These are phyloP conservation scores for Fusarium sp. DNA, from an alignment of 2,329 filamentous ascomycete genomes.

Conservation along the genomic window DNA sequence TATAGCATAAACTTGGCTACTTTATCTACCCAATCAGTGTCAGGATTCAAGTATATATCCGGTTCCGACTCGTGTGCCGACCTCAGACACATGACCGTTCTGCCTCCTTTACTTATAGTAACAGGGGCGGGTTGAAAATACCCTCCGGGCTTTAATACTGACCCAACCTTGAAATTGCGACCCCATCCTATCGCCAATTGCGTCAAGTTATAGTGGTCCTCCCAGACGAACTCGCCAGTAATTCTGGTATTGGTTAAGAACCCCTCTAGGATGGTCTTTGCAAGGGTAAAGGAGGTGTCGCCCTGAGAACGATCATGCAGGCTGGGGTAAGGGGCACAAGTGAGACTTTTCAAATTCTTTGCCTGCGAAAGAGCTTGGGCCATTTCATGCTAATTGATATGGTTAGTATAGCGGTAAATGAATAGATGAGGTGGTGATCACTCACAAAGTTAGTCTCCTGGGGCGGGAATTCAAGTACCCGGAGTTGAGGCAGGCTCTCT, in stretches of 20 bases:
- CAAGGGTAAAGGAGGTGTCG: background rate
- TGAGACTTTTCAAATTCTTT: background rate
- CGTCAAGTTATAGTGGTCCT: background rate
- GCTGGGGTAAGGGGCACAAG: background rate
- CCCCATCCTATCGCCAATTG: rapidly evolving
- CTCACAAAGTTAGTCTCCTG: background rate
- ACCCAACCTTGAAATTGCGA: rapidly evolving
- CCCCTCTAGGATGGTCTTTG: rapidly evolving
- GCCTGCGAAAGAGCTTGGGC: background rate
- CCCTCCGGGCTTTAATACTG: background rate
- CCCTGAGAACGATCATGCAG: background rate
- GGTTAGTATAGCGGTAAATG: background rate
- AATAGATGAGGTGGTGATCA: rapidly evolving
- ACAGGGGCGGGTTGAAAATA: rapidly evolving
- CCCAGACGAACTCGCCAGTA: slow-evolving; percentile 3
- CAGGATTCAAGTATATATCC: background rate
- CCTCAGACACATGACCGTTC: background rate
- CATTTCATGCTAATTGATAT: background rate
- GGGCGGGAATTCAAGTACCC: background rate
- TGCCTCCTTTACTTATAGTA: rapidly evolving
- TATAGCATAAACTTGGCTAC: background rate
- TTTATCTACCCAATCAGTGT: background rate
- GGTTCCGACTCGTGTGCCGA: too few species aligned
- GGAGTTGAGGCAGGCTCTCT: background rate
- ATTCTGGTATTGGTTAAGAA: background rate